These are phyloP conservation scores for Saturnispora sekii DNA, from an alignment of 805 yeast genomes.

Conservation along the genomic window DNA sequence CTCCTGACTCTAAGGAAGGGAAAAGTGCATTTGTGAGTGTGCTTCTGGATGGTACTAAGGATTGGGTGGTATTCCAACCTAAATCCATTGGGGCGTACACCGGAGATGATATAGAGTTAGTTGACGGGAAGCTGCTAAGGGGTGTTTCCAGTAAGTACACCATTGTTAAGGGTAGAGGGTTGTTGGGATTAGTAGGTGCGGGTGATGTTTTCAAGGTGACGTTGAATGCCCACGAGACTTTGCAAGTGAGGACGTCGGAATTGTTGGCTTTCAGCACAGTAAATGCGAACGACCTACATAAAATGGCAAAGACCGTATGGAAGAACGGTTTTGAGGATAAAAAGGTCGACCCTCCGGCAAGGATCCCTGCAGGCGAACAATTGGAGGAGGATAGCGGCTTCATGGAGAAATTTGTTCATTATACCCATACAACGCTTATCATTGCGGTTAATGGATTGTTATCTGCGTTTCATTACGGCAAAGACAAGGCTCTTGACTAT, in stretches of 20 bases:
- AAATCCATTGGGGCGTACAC: conserved; percentile 40
- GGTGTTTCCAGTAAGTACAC: conserved; percentile 34
- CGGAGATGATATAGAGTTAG: conserved; percentile 30
- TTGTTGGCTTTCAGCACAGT: conserved; percentile 42
- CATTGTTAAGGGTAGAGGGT: conserved; percentile 49
- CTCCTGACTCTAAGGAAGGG: no score
- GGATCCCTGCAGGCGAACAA: not conserved
- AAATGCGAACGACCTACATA: conserved; percentile 35
- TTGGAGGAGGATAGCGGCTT: not conserved
- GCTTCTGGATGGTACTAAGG: conserved; percentile 46
- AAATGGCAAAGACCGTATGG: conserved; percentile 13
- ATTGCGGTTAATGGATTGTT: not conserved
- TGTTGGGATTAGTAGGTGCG: conserved; percentile 41
- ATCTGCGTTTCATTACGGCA: not conserved
- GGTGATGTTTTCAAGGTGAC: conserved; percentile 44
- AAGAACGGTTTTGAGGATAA: not conserved
- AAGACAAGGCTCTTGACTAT: conserved; percentile 9
- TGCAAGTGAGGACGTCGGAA: conserved; percentile 36
- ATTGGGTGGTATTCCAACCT: conserved; percentile 50
- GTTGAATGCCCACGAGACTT: conserved; percentile 36
- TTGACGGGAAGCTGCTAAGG: conserved; percentile 28
- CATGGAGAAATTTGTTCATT: not conserved
- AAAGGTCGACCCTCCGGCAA: no score
- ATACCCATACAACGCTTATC: not conserved
- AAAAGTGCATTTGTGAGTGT: conserved; percentile 35